These are phyloP conservation scores for Tieghemostelium lacteum DNA, from an alignment of 78 protist genomes.

Conservation along the genomic window DNA sequence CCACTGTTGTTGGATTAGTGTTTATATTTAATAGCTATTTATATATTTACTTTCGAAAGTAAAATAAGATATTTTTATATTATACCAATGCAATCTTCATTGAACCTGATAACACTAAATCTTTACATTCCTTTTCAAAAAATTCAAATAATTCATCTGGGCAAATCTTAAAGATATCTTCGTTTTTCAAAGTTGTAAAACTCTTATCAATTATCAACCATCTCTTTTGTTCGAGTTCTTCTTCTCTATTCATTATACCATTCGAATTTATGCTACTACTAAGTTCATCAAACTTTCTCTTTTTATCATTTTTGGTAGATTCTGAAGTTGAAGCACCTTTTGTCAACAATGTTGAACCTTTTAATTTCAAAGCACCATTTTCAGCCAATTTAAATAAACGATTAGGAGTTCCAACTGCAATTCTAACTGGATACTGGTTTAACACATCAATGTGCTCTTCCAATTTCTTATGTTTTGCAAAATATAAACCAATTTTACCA, in stretches of 20 bases:
- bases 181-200: constrained; percentile 24
- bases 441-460: constrained; percentile 61
- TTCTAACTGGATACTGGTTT: constrained; percentile 23
- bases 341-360: constrained; percentile 23
- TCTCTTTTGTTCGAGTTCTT: constrained; percentile 4
- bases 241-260: not conserved
- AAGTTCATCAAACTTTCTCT: not conserved
- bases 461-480: constrained; percentile 67
- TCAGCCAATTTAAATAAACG: constrained; percentile 56
- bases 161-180: constrained; percentile 18
- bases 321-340: not conserved
- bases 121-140: constrained; percentile 17
- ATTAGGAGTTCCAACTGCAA: constrained; percentile 66
- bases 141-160: constrained; percentile 36
- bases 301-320: not conserved
- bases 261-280: not conserved
- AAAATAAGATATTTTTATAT: no score
- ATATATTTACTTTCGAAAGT: no score
- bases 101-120: constrained; percentile 7
- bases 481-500: constrained; percentile 47
- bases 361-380: constrained; percentile 27
- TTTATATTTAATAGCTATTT: no score
- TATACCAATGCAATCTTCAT: constrained; percentile 23
- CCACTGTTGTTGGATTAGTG: no score
- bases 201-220: constrained; percentile 36